phyloP scores from a whole-genome alignment of 345 rosid species.

The Zanthoxylum bungeanum region DNA sequence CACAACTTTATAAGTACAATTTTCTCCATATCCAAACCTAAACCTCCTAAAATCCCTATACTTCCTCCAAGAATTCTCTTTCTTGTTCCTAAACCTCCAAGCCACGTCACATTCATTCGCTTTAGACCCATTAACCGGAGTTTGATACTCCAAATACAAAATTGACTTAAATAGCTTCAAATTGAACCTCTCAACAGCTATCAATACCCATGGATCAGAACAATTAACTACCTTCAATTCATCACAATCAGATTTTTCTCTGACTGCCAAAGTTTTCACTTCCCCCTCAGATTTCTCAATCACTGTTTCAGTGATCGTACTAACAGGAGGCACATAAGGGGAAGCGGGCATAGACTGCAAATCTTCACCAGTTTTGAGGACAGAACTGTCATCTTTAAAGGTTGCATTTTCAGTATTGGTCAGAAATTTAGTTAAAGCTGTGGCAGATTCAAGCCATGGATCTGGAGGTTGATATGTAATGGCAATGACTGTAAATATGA shows the following conservation, averaged over 20 bases:
- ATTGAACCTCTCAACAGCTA: constrained; percentile 73
- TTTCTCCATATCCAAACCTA: constrained; percentile 55
- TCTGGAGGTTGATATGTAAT: constrained; percentile 93
- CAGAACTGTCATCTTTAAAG: constrained; percentile 64
- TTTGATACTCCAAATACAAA: constrained; percentile 70
- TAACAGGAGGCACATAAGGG: too few species aligned
- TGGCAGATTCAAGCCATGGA: constrained; percentile 96
- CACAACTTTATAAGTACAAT: constrained; percentile 56
- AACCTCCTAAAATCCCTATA: constrained; percentile 93
- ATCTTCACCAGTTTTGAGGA: too few species aligned
- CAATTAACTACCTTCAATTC: constrained; percentile 61
- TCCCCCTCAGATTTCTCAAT: too few species aligned
- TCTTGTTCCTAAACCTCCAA: constrained; percentile 89
- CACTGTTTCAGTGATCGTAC: too few species aligned
- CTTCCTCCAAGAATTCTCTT: constrained; percentile 92
- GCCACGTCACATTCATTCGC: constrained; percentile 80
- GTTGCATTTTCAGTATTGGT: constrained; percentile 73
- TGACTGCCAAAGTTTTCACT: constrained; percentile 30
- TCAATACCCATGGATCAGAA: constrained; percentile 72
- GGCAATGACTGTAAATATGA: too few species aligned
- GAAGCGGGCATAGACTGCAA: too few species aligned
- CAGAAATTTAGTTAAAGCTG: constrained; percentile 68
- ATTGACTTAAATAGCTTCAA: constrained; percentile 63
- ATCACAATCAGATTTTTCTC: constrained; percentile 34
- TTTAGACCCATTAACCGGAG: constrained; percentile 69